Conservation (phyloP, 352 stramenopile genomes). For the Elongisporangium anandrum region DNA sequence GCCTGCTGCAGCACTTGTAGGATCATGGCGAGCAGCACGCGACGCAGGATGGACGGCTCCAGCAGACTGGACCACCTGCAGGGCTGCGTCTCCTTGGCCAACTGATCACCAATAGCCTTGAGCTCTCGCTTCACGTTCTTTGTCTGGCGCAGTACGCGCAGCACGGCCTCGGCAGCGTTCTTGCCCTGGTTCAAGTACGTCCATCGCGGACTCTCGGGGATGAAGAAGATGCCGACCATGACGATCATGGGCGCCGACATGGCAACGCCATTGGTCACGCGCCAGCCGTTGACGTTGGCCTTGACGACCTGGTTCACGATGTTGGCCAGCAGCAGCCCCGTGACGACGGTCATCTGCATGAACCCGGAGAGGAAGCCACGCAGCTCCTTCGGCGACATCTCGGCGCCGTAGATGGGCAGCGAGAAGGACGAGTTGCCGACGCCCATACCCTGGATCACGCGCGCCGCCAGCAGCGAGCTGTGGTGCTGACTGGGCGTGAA, state of each 20-base stretch:
- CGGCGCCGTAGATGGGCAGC: slow-evolving; percentile 25
- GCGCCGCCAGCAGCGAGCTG: slow-evolving; percentile 10
- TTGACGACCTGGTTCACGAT: slow-evolving; percentile 22
- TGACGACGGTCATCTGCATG: slow-evolving; percentile 28
- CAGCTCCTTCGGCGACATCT: slow-evolving; percentile 30
- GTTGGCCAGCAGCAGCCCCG: slow-evolving; percentile 17
- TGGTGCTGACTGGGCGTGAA: slow-evolving; percentile 12
- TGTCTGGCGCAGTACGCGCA: slow-evolving; percentile 17
- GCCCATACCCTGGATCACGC: slow-evolving; percentile 20
- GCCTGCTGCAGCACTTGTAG: slow-evolving; percentile 24
- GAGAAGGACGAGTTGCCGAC: slow-evolving; percentile 35
- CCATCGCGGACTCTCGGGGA: slow-evolving; percentile 33
- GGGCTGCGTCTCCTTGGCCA: slow-evolving; percentile 14
- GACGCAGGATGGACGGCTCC: slow-evolving; percentile 16
- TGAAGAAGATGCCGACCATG: slow-evolving; percentile 28
- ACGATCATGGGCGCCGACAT: slow-evolving; percentile 26
- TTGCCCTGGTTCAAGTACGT: slow-evolving; percentile 20
- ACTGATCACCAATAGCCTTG: slow-evolving; percentile 27
- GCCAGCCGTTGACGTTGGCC: slow-evolving; percentile 16
- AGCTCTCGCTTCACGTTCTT: slow-evolving; percentile 20
- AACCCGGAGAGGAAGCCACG: slow-evolving; percentile 27
- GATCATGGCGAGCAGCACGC: slow-evolving; percentile 24
- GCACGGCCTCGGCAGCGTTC: slow-evolving; percentile 13
- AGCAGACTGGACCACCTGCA: slow-evolving; percentile 16
- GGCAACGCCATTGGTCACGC: slow-evolving; percentile 22